phyloP scores from a whole-genome alignment of 345 rosid species.

The Aquilaria sinensis region DNA sequence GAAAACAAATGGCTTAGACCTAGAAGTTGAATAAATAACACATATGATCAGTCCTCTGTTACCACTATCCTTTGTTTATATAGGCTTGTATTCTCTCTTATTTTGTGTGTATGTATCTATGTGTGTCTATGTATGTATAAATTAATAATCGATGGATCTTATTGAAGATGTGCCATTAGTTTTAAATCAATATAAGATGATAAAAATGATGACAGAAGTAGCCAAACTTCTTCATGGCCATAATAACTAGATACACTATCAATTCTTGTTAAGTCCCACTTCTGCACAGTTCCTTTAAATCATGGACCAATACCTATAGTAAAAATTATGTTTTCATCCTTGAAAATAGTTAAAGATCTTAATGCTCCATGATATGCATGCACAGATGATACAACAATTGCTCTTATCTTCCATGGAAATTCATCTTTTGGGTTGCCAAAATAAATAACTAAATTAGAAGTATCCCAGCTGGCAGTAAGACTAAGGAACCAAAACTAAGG shows the following conservation, averaged over 20 bases:
- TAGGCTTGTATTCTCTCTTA: not conserved
- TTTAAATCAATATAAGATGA: too few species aligned
- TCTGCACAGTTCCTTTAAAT: slow-evolving; percentile 85
- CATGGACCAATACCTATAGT: slow-evolving; percentile 92
- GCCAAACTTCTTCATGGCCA: slow-evolving; percentile 93
- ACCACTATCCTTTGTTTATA: too few species aligned
- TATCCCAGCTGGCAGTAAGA: slow-evolving; percentile 83
- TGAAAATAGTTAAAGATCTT: slow-evolving; percentile 72
- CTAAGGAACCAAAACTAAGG: slow-evolving; percentile 96
- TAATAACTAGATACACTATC: slow-evolving; percentile 73
- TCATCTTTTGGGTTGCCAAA: slow-evolving; percentile 73
- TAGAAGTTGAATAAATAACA: not conserved
- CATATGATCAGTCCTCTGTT: too few species aligned
- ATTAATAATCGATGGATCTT: slow-evolving; percentile 1
- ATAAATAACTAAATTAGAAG: slow-evolving; percentile 68
- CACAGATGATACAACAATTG: slow-evolving; percentile 63
- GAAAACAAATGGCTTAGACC: slow-evolving; percentile 5
- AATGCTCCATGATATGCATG: slow-evolving; percentile 83
- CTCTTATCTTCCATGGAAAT: slow-evolving; percentile 83
- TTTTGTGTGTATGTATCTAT: not conserved
- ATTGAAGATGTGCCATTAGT: not conserved
- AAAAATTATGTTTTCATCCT: slow-evolving; percentile 77
- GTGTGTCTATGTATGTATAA: not conserved
- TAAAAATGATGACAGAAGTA: slow-evolving; percentile 16
- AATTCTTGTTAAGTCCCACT: slow-evolving; percentile 85